Base-by-base conservation (phyloP, 225 moss, liverwort and hornwort species). In the Physcomitrellopsis africana region DNA sequence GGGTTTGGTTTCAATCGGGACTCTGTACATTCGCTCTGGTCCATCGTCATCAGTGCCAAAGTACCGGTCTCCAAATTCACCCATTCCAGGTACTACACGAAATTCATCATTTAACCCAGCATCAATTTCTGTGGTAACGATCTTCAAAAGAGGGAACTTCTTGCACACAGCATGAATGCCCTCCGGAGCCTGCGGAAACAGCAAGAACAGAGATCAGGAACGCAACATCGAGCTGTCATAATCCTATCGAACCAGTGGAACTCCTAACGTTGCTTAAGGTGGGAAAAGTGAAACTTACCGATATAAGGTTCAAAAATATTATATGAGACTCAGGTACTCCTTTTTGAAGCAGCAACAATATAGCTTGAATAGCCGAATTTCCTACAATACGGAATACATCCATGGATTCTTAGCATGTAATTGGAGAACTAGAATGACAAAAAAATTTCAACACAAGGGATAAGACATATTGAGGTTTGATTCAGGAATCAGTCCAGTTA, bases 1-100 rank as follows among this genome's bases (percentile, higher is more conserved):
- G 27, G 48, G 46, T 57, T 65, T 70, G 77, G 24, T 68, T 43
- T 73, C 73, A 26, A 79, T 79, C 9, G 73, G 51, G 18, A 66
- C 68, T 49, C 60, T 77, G 62, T 67, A 68, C 69, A 78, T 54
- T 10, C 72, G 81, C 60, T 81, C 79, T 17, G 79, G 79, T 1
- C 75, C 72, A 70, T 87, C 87, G 47, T 86, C 84, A 78, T 90
- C 92, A 16, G 92, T 92, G 62, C 92, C 92, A 68, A 92, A 92
- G 67, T 92, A 92, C 14, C 92, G 92, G 75, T 92, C 92, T 24
- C 92, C 92, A 60, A 92, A 92, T 66, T 92, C 92, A 76, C 92
- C 92, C 92, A 92, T 88, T 3, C 92, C 92, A 27, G 92, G 92
- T 37, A 92, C 76, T 23, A 92, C 92, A 72, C 92, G 85, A 62